Evolutionary conservation across 805 yeast species (phyloP).

Genomic region (Kuraishia borneana): DNA sequence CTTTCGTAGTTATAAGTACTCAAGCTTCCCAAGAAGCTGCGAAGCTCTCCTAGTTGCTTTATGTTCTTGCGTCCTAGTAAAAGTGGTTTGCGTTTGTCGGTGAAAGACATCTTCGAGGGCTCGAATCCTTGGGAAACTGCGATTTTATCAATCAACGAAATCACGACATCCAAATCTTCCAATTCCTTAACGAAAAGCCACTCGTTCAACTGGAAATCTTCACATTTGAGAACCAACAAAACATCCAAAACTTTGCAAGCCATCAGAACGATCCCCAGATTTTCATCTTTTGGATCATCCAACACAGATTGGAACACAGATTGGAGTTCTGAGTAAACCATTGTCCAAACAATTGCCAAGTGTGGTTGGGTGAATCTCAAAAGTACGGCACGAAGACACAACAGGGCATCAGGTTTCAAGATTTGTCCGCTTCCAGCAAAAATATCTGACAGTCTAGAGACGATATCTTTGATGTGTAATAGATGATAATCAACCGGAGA

Average conservation of each 20-base stretch:
- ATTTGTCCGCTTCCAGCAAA: slow-evolving; percentile 17
- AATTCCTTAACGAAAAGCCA: slow-evolving; percentile 79
- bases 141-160: slow-evolving; percentile 23
- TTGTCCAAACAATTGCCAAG: slow-evolving; percentile 59
- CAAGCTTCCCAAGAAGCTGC: slow-evolving; percentile 54
- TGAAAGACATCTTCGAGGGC: background rate
- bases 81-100: slow-evolving; percentile 24
- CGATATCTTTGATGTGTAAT: slow-evolving; percentile 31
- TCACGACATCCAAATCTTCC: slow-evolving; percentile 19
- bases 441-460: slow-evolving; percentile 21
- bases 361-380: slow-evolving; percentile 54
- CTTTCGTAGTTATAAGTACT: slow-evolving; percentile 58
- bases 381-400: slow-evolving; percentile 53
- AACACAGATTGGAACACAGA: slow-evolving; percentile 30
- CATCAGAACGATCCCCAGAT: slow-evolving; percentile 32
- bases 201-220: slow-evolving; percentile 66
- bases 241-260: slow-evolving; percentile 76
- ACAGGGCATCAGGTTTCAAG: slow-evolving; percentile 33
- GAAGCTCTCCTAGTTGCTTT: slow-evolving; percentile 32
- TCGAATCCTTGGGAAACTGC: slow-evolving; percentile 15
- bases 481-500: slow-evolving; percentile 52
- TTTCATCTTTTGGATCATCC: slow-evolving; percentile 19
- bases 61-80: slow-evolving; percentile 29
- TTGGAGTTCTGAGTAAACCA: slow-evolving; percentile 52
- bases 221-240: slow-evolving; percentile 53